phyloP scores from a whole-genome alignment of 2,329 filamentous ascomycete genomes.

The Fonsecaea nubica region DNA sequence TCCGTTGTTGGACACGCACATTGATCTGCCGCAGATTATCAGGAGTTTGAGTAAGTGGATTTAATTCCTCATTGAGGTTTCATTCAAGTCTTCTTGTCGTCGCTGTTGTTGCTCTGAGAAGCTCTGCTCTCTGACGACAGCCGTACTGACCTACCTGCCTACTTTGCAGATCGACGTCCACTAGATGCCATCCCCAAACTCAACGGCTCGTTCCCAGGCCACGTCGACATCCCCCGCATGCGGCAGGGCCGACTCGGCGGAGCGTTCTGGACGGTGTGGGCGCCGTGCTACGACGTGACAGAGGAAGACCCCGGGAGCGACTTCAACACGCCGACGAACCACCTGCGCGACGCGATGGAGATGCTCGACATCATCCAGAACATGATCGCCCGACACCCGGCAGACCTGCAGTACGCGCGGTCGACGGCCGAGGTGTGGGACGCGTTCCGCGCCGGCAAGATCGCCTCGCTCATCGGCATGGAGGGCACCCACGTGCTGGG shows the following conservation, averaged over 20 bases:
- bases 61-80: too few species aligned
- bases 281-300: slow-evolving; percentile 75
- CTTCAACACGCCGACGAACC: slow-evolving; percentile 28
- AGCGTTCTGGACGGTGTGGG: slow-evolving; percentile 88
- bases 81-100: not conserved
- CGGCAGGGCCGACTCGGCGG: slow-evolving; percentile 75
- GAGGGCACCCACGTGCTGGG: slow-evolving; percentile 43
- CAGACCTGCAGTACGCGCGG: slow-evolving; percentile 24
- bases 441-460: slow-evolving; percentile 35
- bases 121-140: too few species aligned
- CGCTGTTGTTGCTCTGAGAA: too few species aligned
- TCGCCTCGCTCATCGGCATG: slow-evolving; percentile 41
- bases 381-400: slow-evolving; percentile 24
- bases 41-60: slow-evolving; percentile 9
- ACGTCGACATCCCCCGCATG: slow-evolving; percentile 81
- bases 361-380: slow-evolving; percentile 31
- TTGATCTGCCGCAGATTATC: slow-evolving; percentile 22
- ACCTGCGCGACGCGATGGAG: slow-evolving; percentile 25
- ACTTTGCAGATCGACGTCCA: slow-evolving; percentile 16
- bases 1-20: slow-evolving; percentile 17
- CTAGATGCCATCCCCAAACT: slow-evolving; percentile 42
- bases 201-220: slow-evolving; percentile 68
- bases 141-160: not conserved
- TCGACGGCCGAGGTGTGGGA: slow-evolving; percentile 19
- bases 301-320: slow-evolving; percentile 37